Evolutionary conservation across 1,284 basidiomycete species (phyloP).

Genomic region (Boletus mariae): DNA sequence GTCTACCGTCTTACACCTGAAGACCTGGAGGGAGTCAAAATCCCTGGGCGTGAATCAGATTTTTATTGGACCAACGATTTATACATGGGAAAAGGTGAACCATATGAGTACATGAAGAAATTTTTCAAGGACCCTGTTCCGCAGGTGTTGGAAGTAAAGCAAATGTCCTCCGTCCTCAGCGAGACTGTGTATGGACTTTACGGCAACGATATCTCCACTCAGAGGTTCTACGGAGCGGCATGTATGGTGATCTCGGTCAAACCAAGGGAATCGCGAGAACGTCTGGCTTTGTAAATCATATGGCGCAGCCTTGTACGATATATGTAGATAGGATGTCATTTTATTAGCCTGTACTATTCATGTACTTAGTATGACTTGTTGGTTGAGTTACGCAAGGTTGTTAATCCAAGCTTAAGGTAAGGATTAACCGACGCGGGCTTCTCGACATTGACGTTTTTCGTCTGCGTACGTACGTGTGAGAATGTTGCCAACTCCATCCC

Average conservation of each 20-base stretch:
- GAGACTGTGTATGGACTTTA: neutral
- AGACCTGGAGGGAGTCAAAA: neutral
- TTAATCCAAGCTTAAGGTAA: too few relatives aligned
- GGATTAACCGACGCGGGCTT: too few relatives aligned
- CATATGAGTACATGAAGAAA: neutral
- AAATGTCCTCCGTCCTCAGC: neutral
- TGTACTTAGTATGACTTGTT: too few relatives aligned
- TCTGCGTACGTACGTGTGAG: too few relatives aligned
- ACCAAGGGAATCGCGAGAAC: neutral
- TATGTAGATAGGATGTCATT: too few relatives aligned
- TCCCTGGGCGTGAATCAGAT: neutral
- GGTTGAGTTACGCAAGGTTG: too few relatives aligned
- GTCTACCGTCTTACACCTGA: neutral
- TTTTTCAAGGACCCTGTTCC: neutral
- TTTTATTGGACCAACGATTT: neutral
- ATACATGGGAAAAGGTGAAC: too few relatives aligned
- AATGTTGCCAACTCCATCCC: too few relatives aligned
- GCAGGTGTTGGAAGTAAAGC: slow-evolving; percentile 1
- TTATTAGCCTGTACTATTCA: too few relatives aligned
- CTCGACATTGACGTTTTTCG: too few relatives aligned
- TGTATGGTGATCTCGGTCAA: slow-evolving; percentile 4
- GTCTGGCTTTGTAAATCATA: neutral
- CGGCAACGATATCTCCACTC: neutral
- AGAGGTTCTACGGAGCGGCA: neutral
- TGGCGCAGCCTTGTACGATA: too few relatives aligned